Evolutionary conservation across 2,329 filamentous ascomycete genomes (phyloP), one percentile per base, ranked within the genome.

Genomic region (Diaporthe velutina): DNA sequence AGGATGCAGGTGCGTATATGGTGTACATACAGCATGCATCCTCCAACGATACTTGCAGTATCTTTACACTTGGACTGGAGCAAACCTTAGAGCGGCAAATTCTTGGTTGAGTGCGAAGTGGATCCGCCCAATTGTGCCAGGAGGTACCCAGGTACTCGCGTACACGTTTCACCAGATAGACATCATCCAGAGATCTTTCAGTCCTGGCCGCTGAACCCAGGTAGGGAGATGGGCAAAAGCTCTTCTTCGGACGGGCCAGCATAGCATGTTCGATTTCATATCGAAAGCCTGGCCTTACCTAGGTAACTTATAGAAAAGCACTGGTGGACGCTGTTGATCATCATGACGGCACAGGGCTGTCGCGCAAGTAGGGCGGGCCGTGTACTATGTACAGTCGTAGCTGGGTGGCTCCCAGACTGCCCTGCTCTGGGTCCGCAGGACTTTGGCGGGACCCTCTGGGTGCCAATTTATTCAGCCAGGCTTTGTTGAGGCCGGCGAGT

Each of bases 401-500:
- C 60, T 45, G 17, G 60, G 28, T 66, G 38, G 58, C 58, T 30
- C 58, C 35, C 25, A 42, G 58, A 8, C 35, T 25, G n/a, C 38
- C 25, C 40, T 42, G 60, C n/a, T 4, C 38, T 66, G 48, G 48
- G 30, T 68, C 64, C 64, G 48, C 45, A 54, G 15, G 48, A 40
- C 30, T 28, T 25, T 12, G 15, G 61, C 48, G 33, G 64, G 64
- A 40, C 30, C 64, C 48, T 52, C 48, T 54, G 48, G 33, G 33
- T 19, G 33, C 64, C 48, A 48, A 40, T 68, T 40, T 54, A 33
- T 54, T 68, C 33, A 22, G 64, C 45, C 64, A 19, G 48, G 64
- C 64, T 68, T 68, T 68, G 64, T 68, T 68, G 64, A 68, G 64
- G 64, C 45, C 22, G 64, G 64, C 33, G n/a, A 54, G 12, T 68